Percentiles rank a stretch among this genome's conserved stretches.
Evolutionary conservation across 2,329 filamentous ascomycete genomes (phyloP).

Genomic region (Truncatella angustata): DNA sequence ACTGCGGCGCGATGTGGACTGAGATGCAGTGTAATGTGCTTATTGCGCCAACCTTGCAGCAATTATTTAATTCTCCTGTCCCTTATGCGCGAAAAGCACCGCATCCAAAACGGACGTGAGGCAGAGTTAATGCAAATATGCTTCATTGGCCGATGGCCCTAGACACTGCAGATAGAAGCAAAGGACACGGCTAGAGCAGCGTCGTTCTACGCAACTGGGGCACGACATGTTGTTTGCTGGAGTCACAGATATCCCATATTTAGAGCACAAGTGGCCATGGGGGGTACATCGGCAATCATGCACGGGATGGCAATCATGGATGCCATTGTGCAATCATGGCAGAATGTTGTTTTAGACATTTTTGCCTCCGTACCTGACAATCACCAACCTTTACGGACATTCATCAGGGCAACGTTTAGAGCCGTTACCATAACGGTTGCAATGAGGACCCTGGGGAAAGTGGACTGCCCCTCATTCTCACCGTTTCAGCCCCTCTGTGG

Average conservation of each 20-base stretch:
- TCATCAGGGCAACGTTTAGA: neutral
- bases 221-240: neutral
- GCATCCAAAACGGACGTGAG: neutral
- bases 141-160: neutral
- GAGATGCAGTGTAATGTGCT: neutral
- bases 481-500: neutral
- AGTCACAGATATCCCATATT: too few relatives aligned
- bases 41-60: slow-evolving; percentile 2
- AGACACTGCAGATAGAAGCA: neutral
- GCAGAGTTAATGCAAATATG: neutral
- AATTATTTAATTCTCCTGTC: neutral
- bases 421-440: neutral
- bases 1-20: neutral
- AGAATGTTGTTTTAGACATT: neutral
- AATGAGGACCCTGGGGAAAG: neutral
- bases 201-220: neutral
- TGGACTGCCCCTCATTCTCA: slow-evolving; percentile 8
- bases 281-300: too few relatives aligned
- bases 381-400: neutral
- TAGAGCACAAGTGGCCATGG: too few relatives aligned
- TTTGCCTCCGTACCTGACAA: slow-evolving; percentile 6
- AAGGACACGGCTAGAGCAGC: neutral
- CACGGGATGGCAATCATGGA: neutral
- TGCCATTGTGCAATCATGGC: neutral
- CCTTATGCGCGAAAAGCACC: neutral